These are phyloP conservation scores for Pythium volutum DNA, from an alignment of 352 stramenopile species.

Conservation along the genomic window DNA sequence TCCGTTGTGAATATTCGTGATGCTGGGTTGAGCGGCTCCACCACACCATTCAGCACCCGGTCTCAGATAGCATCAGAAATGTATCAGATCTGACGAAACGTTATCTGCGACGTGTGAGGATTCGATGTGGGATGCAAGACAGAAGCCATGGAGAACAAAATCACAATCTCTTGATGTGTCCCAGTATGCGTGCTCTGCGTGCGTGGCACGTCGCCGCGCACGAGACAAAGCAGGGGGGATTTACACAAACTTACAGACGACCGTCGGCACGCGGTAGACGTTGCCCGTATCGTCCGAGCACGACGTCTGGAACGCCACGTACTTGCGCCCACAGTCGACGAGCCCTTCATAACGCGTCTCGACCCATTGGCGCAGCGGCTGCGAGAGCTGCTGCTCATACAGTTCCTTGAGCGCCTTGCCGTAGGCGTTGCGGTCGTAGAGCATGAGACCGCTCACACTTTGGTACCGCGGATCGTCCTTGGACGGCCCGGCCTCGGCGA, in stretches of 20 bases:
- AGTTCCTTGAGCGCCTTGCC: constrained; percentile 68
- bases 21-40: not conserved
- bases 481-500: constrained; percentile 68
- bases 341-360: constrained; percentile 79
- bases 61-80: constrained; percentile 4
- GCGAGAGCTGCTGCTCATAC: constrained; percentile 56
- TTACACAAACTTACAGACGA: constrained; percentile 83
- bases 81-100: constrained; percentile 13
- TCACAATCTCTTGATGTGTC: not conserved
- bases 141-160: not conserved
- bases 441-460: constrained; percentile 75
- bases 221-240: not conserved
- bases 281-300: constrained; percentile 82
- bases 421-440: constrained; percentile 84
- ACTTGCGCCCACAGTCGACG: constrained; percentile 79
- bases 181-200: not conserved
- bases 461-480: constrained; percentile 66
- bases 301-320: constrained; percentile 81
- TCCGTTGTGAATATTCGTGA: not conserved
- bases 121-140: not conserved
- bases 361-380: constrained; percentile 61
- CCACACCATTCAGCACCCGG: not conserved
- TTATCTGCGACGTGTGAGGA: constrained; percentile 4
- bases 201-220: not conserved
- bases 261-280: constrained; percentile 82